Base-by-base conservation (phyloP, 208 protist genomes). In the Angomonas ambiguus region DNA sequence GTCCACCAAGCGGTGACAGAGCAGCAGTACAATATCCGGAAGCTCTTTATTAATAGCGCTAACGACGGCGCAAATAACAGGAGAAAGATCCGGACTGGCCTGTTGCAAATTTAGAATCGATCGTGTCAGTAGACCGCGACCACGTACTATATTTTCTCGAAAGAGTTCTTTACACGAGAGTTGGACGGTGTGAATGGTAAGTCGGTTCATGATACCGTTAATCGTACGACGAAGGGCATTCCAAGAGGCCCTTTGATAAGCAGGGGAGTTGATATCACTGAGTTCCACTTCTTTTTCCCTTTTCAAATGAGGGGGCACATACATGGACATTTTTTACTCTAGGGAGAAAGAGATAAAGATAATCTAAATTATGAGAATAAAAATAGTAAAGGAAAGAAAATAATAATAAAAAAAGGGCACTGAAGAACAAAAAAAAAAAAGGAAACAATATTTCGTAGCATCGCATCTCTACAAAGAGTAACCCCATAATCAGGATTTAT, bases 31-130 rank as follows among this genome's bases (percentile, higher is more conserved):
- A 27, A 98, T 85, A 24, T 87, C 88, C 1, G 98, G 97, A n/a
- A 99, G 86, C 69, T 99, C 97, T 8, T 96, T 98, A 81, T 99
- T 99, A 31, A 99, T 69, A 10, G 98, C 80, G 20, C 94, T 90
- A 5, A 98, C 79, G 16, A 99, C 68, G 1, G 98, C 92, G 0
- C 95, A 88, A 72, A 99, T 98, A 3, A 99, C 96, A 62, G 83
- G 80, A 1, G 98, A 98, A 53, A 99, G 98, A 31, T 85, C 87
- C 1, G 97, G 92, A 59, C 98, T 97, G 0, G 95, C 91, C 24
- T 88, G 67, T 82, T 97, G 98, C 0, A 98, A 93, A 62, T 97
- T 93, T 70, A 99, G 94, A 10, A 98, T 53, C 13, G 92, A 90
- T 16, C 96, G 82, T 3, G 87, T 85, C 1, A 99, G 79, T 31